Conservation (phyloP, 768 basidiomycete species). For the Boletus barrowsii region DNA sequence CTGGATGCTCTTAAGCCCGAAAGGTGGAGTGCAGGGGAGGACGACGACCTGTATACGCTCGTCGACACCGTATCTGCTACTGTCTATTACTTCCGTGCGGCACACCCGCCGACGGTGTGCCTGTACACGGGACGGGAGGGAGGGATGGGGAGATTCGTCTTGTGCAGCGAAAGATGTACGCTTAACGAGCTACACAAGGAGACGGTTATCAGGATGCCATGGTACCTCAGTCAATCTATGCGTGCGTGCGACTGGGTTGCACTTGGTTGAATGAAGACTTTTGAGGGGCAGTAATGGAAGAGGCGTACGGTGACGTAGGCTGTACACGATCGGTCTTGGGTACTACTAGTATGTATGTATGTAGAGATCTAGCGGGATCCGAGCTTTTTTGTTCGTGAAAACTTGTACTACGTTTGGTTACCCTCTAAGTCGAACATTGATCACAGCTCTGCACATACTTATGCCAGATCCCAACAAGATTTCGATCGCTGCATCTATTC, state of each 20-base stretch:
- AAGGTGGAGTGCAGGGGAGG: neutral
- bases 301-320: no score
- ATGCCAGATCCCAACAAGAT: no score
- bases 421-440: no score
- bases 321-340: no score
- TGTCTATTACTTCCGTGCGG: slow-evolving; percentile 25
- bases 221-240: slow-evolving; percentile 17
- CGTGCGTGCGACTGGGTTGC: slow-evolving; percentile 24
- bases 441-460: no score
- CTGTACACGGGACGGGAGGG: slow-evolving; percentile 19
- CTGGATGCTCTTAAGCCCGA: neutral
- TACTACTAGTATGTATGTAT: no score
- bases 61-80: slow-evolving; percentile 21
- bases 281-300: no score
- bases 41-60: slow-evolving; percentile 21
- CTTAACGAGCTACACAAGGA: slow-evolving; percentile 24
- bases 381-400: no score
- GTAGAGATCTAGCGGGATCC: no score
- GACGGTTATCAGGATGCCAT: slow-evolving; percentile 24
- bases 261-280: no score
- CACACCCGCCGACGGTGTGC: slow-evolving; percentile 23
- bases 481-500: no score
- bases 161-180: slow-evolving; percentile 21
- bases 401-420: no score
- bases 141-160: slow-evolving; percentile 20